Conservation (phyloP, 1,139 yeast genomes). For the Blastobotrys petasosporus region DNA sequence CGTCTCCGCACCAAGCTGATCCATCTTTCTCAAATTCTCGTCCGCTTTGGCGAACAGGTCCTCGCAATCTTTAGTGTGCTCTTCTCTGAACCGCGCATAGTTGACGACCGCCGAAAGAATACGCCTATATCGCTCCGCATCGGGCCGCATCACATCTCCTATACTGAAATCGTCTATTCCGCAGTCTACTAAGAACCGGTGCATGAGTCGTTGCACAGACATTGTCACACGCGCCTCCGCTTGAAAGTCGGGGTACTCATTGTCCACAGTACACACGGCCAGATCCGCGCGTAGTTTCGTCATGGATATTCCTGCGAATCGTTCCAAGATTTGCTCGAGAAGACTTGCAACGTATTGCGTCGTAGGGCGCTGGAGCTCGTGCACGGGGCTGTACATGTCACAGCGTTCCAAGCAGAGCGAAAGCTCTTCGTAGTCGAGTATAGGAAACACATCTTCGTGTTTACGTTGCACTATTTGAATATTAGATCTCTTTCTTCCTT, state of each 20-base stretch:
- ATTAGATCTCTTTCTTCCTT: not conserved
- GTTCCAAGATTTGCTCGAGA: slow-evolving; percentile 66
- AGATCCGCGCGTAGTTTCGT: slow-evolving; percentile 37
- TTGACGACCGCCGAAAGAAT: slow-evolving; percentile 79
- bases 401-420: slow-evolving; percentile 50
- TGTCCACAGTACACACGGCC: slow-evolving; percentile 23
- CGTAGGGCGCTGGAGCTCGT: slow-evolving; percentile 59
- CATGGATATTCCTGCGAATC: slow-evolving; percentile 58
- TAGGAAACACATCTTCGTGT: slow-evolving; percentile 47
- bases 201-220: slow-evolving; percentile 54
- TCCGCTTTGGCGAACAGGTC: slow-evolving; percentile 54
- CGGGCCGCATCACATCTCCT: slow-evolving; percentile 67
- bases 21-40: slow-evolving; percentile 39
- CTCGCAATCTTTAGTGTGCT: slow-evolving; percentile 64
- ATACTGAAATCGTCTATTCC: slow-evolving; percentile 75
- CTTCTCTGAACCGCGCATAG: slow-evolving; percentile 79
- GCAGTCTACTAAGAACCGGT: slow-evolving; percentile 59
- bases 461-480: slow-evolving; percentile 14
- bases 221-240: slow-evolving; percentile 39
- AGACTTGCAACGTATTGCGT: slow-evolving; percentile 54
- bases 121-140: slow-evolving; percentile 54
- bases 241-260: slow-evolving; percentile 27
- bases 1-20: slow-evolving; percentile 41
- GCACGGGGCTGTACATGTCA: slow-evolving; percentile 43
- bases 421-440: slow-evolving; percentile 60